Percentiles rank a stretch among this genome's conserved stretches.
phyloP scores from a whole-genome alignment of 768 basidiomycete genomes.

The Hypsizygus marmoreus region DNA sequence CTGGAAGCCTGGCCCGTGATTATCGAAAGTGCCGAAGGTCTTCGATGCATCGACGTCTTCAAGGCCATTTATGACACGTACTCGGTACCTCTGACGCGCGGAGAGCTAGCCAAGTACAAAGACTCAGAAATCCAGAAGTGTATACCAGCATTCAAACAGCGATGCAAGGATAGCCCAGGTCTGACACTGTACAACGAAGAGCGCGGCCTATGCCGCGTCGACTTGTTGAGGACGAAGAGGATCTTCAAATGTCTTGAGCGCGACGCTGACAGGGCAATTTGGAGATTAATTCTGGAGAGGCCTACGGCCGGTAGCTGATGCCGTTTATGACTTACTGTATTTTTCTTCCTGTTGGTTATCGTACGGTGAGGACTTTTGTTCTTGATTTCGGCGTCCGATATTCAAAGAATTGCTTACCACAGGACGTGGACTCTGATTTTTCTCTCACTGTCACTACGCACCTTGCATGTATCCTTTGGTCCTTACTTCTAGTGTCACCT shows the following conservation, averaged over 20 bases:
- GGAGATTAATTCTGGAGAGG: conserved; percentile 29
- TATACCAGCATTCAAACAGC: conserved; percentile 44
- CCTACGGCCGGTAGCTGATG: neutral
- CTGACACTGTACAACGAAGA: conserved; percentile 41
- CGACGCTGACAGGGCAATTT: conserved; percentile 28
- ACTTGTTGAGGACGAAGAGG: conserved; percentile 52
- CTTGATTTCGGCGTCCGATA: no score
- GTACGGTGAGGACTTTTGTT: neutral
- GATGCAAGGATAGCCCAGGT: conserved; percentile 46
- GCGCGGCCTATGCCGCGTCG: conserved; percentile 57
- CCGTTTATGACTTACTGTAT: conserved; percentile 2
- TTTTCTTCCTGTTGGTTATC: conserved; percentile 1
- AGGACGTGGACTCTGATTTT: conserved; percentile 8
- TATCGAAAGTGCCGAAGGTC: conserved; percentile 42
- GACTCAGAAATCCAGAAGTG: conserved; percentile 34
- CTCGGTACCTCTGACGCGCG: conserved; percentile 42
- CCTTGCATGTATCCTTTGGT: neutral
- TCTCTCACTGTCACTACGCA: conserved; percentile 5
- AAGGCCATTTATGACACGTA: conserved; percentile 55
- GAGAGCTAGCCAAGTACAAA: conserved; percentile 37
- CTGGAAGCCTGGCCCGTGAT: conserved; percentile 41
- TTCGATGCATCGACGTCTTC: conserved; percentile 62
- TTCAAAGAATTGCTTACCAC: neutral
- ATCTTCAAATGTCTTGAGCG: conserved; percentile 55
- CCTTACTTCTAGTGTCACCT: neutral